phyloP scores from a whole-genome alignment of 306 rosid species.

The Fragaria iinumae region DNA sequence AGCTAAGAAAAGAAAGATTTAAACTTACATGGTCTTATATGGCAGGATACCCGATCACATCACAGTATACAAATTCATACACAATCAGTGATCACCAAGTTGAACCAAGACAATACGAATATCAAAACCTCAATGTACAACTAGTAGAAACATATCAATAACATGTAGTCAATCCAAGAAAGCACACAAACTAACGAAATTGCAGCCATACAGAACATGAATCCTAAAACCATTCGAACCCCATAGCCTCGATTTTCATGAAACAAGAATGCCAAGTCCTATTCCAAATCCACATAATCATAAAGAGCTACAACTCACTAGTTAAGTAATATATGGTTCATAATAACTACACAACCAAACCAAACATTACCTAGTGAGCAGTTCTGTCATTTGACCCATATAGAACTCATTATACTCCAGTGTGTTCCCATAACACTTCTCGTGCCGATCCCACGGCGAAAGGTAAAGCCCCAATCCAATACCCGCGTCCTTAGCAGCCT shows the following conservation, averaged over 20 bases:
- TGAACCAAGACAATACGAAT: not conserved
- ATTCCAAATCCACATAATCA: not conserved
- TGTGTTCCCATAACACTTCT: constrained; percentile 51
- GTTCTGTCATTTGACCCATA: constrained; percentile 80
- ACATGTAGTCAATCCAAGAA: not conserved
- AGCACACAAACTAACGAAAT: not conserved
- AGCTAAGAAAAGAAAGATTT: not conserved
- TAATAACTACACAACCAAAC: not conserved
- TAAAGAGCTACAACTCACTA: not conserved
- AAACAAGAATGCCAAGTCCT: not conserved
- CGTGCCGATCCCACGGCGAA: constrained; percentile 99
- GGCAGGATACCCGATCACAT: not conserved
- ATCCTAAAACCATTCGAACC: not conserved
- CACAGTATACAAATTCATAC: not conserved
- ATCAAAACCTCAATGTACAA: not conserved
- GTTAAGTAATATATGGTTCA: not conserved
- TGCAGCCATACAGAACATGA: not conserved
- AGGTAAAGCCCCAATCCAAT: constrained; percentile 73
- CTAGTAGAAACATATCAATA: not conserved
- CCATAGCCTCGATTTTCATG: not conserved
- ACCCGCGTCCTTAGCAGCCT: constrained; percentile 64
- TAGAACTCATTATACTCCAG: constrained; percentile 67
- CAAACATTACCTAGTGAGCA: constrained; percentile 65
- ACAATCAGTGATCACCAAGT: not conserved
- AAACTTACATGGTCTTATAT: not conserved